Percentiles rank a stretch among this genome's conserved stretches.
Evolutionary conservation across 1,139 yeast genomes (phyloP).

Genomic region (Debaryomycetaceae sp.): DNA sequence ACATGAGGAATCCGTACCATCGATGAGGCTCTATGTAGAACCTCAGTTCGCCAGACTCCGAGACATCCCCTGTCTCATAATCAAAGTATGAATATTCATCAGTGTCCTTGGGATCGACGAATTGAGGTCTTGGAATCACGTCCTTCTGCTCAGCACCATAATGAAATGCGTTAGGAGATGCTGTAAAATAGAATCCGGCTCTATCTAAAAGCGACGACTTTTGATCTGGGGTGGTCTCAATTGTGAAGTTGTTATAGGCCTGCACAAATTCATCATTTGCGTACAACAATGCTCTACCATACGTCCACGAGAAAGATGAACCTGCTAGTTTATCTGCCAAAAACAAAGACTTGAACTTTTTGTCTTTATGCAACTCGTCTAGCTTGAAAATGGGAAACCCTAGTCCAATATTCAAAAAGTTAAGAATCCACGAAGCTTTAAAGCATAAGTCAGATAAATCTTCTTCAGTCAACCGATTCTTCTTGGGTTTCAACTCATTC

Average conservation of each 20-base stretch:
- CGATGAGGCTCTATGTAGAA: conserved; percentile 50
- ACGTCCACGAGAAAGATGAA: conserved; percentile 74
- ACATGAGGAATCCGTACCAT: conserved; percentile 52
- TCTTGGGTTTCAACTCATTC: conserved; percentile 22
- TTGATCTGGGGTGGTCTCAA: conserved; percentile 3
- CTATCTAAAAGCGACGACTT: conserved; percentile 23
- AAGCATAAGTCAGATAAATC: conserved; percentile 57
- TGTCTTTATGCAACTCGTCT: conserved; percentile 25
- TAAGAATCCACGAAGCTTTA: conserved; percentile 69
- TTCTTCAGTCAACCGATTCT: conserved; percentile 27
- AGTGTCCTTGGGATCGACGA: conserved; percentile 20
- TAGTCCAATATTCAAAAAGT: conserved; percentile 68
- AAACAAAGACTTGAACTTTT: conserved; percentile 47
- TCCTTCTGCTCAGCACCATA: conserved; percentile 54
- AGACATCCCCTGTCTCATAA: conserved; percentile 28
- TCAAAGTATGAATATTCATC: conserved; percentile 23
- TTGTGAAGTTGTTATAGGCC: conserved; percentile 31
- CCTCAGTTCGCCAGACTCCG: conserved; percentile 28
- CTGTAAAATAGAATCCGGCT: conserved; percentile 49
- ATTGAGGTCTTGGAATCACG: conserved; percentile 43
- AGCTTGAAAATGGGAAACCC: conserved; percentile 62
- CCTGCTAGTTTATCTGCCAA: conserved; percentile 64
- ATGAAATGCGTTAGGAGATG: conserved; percentile 44
- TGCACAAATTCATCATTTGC: conserved; percentile 44
- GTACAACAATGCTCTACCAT: conserved; percentile 75